These are phyloP conservation scores for Ottelia alismoides DNA, from an alignment of 106 monocot species.

Conservation along the genomic window DNA sequence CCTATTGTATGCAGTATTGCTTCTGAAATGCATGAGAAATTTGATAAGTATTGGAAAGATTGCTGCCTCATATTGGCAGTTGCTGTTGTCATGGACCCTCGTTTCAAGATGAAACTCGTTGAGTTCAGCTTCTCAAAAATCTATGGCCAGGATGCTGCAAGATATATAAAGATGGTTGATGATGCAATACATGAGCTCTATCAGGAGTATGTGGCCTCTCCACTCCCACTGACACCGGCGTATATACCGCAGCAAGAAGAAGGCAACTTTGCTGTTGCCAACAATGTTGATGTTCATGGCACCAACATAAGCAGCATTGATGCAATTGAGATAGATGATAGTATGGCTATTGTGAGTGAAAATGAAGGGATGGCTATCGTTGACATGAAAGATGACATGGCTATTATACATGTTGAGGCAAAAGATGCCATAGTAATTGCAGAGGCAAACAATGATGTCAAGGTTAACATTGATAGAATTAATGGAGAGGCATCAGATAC, in stretches of 20 bases:
- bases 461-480: too few species aligned
- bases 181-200: slow-evolving; percentile 65
- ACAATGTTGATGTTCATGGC: too few species aligned
- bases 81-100: slow-evolving; percentile 81
- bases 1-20: slow-evolving; percentile 27
- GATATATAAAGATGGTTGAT: slow-evolving; percentile 54
- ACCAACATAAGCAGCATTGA: too few species aligned
- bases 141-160: slow-evolving; percentile 54
- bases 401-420: too few species aligned
- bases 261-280: neutral
- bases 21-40: slow-evolving; percentile 67
- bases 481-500: too few species aligned
- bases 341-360: too few species aligned
- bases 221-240: slow-evolving; percentile 36
- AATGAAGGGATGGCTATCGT: too few species aligned
- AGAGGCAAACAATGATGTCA: too few species aligned
- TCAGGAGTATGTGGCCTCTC: slow-evolving; percentile 47
- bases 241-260: slow-evolving; percentile 13
- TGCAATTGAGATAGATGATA: too few species aligned
- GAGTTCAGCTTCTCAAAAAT: slow-evolving; percentile 87
- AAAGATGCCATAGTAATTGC: too few species aligned
- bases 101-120: slow-evolving; percentile 82
- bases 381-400: too few species aligned
- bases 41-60: slow-evolving; percentile 89
- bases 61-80: slow-evolving; percentile 73